Evolutionary conservation across 2,329 filamentous ascomycete genomes (phyloP).

Genomic region (Pseudogymnoascus sp.): DNA sequence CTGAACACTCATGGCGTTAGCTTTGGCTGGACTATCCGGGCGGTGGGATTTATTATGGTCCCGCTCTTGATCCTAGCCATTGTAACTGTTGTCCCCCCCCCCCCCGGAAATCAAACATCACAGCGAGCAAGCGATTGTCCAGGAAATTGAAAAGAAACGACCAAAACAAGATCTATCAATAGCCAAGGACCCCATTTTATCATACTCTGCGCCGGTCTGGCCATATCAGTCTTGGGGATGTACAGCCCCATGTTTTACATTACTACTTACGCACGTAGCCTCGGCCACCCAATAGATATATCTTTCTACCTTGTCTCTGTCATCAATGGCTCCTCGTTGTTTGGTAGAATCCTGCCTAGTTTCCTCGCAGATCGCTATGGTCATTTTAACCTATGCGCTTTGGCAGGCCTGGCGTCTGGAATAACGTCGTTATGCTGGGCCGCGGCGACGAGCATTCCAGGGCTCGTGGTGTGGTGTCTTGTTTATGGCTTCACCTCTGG

Average conservation of each 20-base stretch:
- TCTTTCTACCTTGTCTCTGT: constrained; percentile 20
- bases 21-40: constrained; percentile 26
- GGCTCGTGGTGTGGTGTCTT: constrained; percentile 18
- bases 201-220: constrained; percentile 13
- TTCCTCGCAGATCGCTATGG: constrained; percentile 19
- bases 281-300: constrained; percentile 15
- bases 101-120: background rate
- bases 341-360: constrained; percentile 19
- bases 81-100: constrained; percentile 11
- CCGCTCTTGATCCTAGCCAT: constrained; percentile 16
- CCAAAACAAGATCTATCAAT: constrained; percentile 15
- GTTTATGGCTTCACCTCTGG: constrained; percentile 20
- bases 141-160: constrained; percentile 7
- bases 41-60: constrained; percentile 21
- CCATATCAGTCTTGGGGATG: constrained; percentile 19
- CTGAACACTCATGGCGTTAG: constrained; percentile 22
- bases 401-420: constrained; percentile 15
- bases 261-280: constrained; percentile 13
- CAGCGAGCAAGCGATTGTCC: background rate
- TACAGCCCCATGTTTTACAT: constrained; percentile 21
- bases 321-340: constrained; percentile 19
- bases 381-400: constrained; percentile 19
- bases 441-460: constrained; percentile 14
- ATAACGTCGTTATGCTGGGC: constrained; percentile 20
- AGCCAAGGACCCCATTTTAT: constrained; percentile 15